These are phyloP conservation scores for Cornus florida DNA, from an alignment of 148 eudicot genomes.

Conservation along the genomic window DNA sequence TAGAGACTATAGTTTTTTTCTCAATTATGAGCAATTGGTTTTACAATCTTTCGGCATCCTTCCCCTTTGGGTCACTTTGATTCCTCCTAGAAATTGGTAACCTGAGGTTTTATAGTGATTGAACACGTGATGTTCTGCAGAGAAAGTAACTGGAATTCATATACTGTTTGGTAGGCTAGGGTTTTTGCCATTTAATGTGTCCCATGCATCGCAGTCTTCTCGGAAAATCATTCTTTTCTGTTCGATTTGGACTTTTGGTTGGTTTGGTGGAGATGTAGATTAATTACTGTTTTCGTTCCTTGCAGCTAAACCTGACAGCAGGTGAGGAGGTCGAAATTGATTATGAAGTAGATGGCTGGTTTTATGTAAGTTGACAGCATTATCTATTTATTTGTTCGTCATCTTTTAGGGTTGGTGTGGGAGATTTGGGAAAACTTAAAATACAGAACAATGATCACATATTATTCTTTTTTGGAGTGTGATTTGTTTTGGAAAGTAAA, in stretches of 20 bases:
- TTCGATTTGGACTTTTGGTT: not conserved
- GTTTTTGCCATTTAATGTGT: not conserved
- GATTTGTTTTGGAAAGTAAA: too few species aligned
- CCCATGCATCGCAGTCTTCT: not conserved
- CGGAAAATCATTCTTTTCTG: not conserved
- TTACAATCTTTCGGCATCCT: not conserved
- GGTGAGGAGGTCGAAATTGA: constrained; percentile 93
- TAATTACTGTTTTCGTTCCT: constrained; percentile 3
- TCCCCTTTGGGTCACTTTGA: not conserved
- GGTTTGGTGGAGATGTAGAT: not conserved
- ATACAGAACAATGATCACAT: too few species aligned
- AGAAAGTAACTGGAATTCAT: not conserved
- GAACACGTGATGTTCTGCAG: not conserved
- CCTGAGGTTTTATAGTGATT: not conserved
- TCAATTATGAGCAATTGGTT: not conserved
- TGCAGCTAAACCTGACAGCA: constrained; percentile 87
- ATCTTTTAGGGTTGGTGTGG: too few species aligned
- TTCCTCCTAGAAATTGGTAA: not conserved
- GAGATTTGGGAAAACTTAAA: not conserved
- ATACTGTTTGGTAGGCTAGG: not conserved
- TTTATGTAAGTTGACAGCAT: constrained; percentile 70
- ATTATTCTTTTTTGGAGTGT: too few species aligned
- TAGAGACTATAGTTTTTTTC: not conserved
- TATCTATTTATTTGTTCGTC: too few species aligned
- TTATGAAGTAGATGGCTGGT: constrained; percentile 99